Evolutionary conservation across 306 rosid genomes (phyloP), one percentile per base, ranked within the genome.

Genomic region (Cicer arietinum): DNA sequence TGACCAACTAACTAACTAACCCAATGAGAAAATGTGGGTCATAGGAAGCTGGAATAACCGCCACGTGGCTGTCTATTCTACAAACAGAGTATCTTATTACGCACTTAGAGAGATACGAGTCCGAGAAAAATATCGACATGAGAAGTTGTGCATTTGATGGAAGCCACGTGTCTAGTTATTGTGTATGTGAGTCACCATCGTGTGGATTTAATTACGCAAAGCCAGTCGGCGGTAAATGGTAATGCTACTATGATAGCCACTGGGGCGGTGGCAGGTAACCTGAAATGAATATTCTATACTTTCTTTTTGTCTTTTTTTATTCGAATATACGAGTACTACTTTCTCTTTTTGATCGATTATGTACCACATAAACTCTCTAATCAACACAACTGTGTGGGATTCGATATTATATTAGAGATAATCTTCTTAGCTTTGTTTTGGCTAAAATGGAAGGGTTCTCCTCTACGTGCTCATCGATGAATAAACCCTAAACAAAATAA

Each of bases 191-290:
- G 47, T 3, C 4, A 0, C 11, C 30, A 10, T 56, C 44, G 17
- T 7, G 52, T 16, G 10, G 41, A 13, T 22, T 57, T 41, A 40
- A 64, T 53, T 22, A 72, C 50, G 79, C 74, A 51, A 50, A 59
- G 4, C 66, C 56, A 59, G 75, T 77, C 84, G 75, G 81, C 56
- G 56, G 57, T 37, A 41, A 57, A 41, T 63, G 18, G 22, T 12
- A 42, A 16, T 67, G 17, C 1, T 47, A 22, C 12, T 22, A 10
- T 46, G 12, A 18, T 57, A 57, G 61, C 47, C 47, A 14, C n/a
- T 8, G 6, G 40, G 80, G 17, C 77, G 84, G 84, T 81, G 78
- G 74, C 69, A 62, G 84, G 67, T 81, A 76, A 69, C 47, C 69
- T 62, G 64, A 18, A 54, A 70, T 6, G 51, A 40, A 16, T 68